Base-by-base conservation (phyloP, 2,329 filamentous ascomycete species). In the Claviceps sorghi region DNA sequence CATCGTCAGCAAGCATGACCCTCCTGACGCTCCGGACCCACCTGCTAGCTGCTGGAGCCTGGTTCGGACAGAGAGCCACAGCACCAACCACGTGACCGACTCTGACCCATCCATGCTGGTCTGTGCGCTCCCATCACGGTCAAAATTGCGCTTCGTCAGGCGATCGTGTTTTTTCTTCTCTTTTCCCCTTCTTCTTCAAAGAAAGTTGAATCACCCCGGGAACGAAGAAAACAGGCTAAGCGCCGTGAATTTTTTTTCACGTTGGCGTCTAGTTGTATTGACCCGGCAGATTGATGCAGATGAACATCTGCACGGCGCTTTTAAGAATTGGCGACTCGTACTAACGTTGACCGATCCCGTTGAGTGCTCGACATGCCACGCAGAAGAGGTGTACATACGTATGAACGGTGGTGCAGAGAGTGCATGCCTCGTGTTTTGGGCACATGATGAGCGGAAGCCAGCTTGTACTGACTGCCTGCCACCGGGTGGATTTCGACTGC, bases 271-370 rank as follows among this genome's bases (percentile, higher is more conserved):
- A 71, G 77, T 79, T 80, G 77, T 74, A 76, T 73, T 69, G 71
- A 62, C 72, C 71, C 76, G 78, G 77, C 65, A 80, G 73, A 81
- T 65, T 55, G 73, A 74, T 67, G 63, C 61, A 61, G 61, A 62
- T 58, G 34, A 15, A 46, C 2, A 60, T 60, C 61, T 63, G 67
- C 62, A 62, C 73, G 77, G 74, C 70, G 76, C 76, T 79, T 79
- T 67, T 69, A 80, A 80, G 77, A 80, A 81, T 80, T 79, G 76
- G 72, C 68, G 73, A 77, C 70, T 77, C 73, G 73, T 69, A 65
- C 62, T 59, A 53, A 68, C 67, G 69, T 78, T 75, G 70, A 72
- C 72, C 76, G 74, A 73, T 80, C 76, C 78, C 78, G 78, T 81
- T 79, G 75, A 78, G 77, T 73, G 72, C 67, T 73, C 77, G 73